Evolutionary conservation across 192 early-diverging fungal genomes (phyloP).

Genomic region (Umbelopsis sp.): DNA sequence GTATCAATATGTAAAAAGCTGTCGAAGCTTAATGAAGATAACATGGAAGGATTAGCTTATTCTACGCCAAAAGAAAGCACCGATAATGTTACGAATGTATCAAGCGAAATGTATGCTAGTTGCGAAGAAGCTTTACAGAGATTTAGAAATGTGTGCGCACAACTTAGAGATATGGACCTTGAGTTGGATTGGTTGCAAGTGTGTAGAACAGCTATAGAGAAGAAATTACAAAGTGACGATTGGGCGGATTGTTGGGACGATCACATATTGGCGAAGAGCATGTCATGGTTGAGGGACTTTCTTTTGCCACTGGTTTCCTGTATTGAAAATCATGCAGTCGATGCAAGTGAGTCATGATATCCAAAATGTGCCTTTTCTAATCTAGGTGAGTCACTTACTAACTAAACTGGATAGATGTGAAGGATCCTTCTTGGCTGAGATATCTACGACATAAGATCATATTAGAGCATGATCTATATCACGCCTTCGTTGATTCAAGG

Average conservation of each 20-base stretch:
- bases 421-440: constrained; percentile 8
- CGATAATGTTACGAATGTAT: not conserved
- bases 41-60: constrained; percentile 3
- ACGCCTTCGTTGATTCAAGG: constrained; percentile 1
- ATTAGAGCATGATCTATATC: constrained; percentile 7
- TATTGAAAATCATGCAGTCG: constrained; percentile 9
- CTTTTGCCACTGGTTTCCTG: constrained; percentile 3
- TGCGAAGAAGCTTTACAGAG: not conserved
- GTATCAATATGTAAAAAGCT: constrained; percentile 1
- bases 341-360: not conserved
- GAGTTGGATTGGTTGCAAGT: constrained; percentile 15
- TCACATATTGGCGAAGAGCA: not conserved
- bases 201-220: not conserved
- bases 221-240: not conserved
- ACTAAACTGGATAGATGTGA: not conserved
- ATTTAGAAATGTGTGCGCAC: not conserved
- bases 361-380: not conserved
- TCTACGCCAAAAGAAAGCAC: constrained; percentile 1
- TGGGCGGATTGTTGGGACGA: constrained; percentile 20
- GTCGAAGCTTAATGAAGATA: constrained; percentile 8
- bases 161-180: not conserved
- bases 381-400: not conserved
- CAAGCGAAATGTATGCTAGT: not conserved
- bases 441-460: constrained; percentile 16
- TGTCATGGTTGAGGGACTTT: constrained; percentile 1